These are phyloP conservation scores for Leccinum fuscescens DNA, from an alignment of 1,284 basidiomycete species.

Conservation along the genomic window DNA sequence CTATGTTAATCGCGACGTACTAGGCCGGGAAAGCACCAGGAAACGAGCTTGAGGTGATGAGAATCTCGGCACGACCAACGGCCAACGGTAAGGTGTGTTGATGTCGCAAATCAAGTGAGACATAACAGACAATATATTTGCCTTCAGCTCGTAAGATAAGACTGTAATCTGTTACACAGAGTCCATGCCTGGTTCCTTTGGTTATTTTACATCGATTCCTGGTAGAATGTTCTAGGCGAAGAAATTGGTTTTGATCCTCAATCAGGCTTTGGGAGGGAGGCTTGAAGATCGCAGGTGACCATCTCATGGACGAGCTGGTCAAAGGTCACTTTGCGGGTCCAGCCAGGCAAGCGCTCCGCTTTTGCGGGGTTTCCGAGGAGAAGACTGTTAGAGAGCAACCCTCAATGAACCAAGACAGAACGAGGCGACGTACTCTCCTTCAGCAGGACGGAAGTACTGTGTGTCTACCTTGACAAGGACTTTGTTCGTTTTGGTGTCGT, in stretches of 20 bases:
- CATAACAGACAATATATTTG: neutral
- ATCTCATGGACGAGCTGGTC: conserved; percentile 84
- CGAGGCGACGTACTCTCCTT: conserved; percentile 75
- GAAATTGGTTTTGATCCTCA: conserved; percentile 73
- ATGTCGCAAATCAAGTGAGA: neutral
- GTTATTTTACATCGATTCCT: neutral
- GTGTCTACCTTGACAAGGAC: conserved; percentile 79
- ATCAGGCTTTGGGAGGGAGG: conserved; percentile 59
- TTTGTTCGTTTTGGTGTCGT: conserved; percentile 63
- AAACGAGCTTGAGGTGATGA: too few species aligned
- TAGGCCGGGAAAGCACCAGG: conserved; percentile 16
- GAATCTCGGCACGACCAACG: neutral
- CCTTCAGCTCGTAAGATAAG: conserved; percentile 5
- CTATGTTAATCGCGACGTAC: conserved; percentile 19
- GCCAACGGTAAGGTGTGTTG: neutral
- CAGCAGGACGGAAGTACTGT: conserved; percentile 84
- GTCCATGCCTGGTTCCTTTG: neutral
- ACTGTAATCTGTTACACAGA: neutral
- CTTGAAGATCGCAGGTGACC: conserved; percentile 76
- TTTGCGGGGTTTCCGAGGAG: conserved; percentile 81
- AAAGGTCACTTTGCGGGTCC: conserved; percentile 83
- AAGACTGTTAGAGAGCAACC: conserved; percentile 45
- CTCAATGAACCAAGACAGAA: conserved; percentile 12
- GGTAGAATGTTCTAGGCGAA: neutral
- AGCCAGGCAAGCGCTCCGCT: conserved; percentile 80